Evolutionary conservation across 768 basidiomycete genomes (phyloP).

Genomic region (Nevesoporus exiguus): DNA sequence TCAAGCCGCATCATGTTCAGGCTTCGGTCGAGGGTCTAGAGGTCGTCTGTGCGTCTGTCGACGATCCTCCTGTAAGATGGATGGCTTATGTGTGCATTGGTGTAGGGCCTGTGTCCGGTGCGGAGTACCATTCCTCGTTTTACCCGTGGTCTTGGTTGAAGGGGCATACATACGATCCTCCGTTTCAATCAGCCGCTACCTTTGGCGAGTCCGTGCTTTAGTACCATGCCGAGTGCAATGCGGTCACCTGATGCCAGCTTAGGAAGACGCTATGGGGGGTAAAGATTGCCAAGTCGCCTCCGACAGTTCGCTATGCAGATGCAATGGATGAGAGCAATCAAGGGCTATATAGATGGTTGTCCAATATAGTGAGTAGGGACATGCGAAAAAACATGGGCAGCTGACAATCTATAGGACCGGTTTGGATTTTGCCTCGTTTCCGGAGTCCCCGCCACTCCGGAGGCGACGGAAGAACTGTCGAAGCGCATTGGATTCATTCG

Average conservation of each 20-base stretch:
- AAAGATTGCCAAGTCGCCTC: conserved; percentile 70
- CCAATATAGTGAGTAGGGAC: conserved; percentile 59
- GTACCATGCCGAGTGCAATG: background rate
- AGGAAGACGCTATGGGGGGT: conserved; percentile 81
- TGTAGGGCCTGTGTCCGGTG: conserved; percentile 24
- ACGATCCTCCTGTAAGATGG: background rate
- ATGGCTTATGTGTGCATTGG: background rate
- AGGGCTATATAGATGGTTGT: conserved; percentile 79
- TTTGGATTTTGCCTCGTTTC: conserved; percentile 89
- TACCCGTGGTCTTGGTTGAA: conserved; percentile 89
- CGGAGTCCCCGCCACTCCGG: conserved; percentile 74
- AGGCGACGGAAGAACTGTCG: conserved; percentile 79
- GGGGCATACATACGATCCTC: conserved; percentile 77
- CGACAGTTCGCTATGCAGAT: conserved; percentile 68
- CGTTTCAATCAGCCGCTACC: conserved; percentile 26
- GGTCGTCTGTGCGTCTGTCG: conserved; percentile 60
- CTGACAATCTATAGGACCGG: conserved; percentile 50
- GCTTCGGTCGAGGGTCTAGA: conserved; percentile 61
- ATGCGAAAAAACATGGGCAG: background rate
- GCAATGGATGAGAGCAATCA: conserved; percentile 62
- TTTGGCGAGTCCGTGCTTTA: conserved; percentile 43
- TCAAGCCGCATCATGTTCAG: conserved; percentile 59
- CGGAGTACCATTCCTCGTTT: conserved; percentile 66
- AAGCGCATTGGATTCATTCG: conserved; percentile 82
- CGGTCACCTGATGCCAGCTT: background rate